A percentile compares a stretch with the other conserved stretches of the same genome.
These are phyloP conservation scores for Apiospora hydei DNA, from an alignment of 2,329 filamentous ascomycete species.

Conservation along the genomic window DNA sequence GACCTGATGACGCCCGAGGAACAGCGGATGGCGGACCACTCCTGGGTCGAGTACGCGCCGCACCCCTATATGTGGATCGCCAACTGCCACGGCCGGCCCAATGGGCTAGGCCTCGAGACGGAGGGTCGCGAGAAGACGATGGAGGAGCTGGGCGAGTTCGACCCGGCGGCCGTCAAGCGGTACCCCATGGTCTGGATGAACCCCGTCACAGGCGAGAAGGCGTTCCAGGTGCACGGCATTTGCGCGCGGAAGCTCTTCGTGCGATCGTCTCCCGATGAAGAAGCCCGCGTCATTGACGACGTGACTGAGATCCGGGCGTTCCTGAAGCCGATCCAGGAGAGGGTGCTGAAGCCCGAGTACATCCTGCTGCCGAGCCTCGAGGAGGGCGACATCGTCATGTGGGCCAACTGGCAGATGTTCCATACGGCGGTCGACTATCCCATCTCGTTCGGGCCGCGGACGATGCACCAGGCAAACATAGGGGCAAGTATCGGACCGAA, in stretches of 20 bases:
- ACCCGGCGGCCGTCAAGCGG: conserved; percentile 45
- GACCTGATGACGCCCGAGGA: conserved; percentile 51
- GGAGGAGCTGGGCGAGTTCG: conserved; percentile 46
- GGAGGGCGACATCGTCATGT: conserved; percentile 53
- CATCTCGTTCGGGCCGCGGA: conserved; percentile 45
- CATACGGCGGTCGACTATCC: conserved; percentile 54
- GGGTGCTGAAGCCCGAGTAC: conserved; percentile 51
- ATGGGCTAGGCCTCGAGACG: conserved; percentile 48
- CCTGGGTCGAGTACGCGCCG: conserved; percentile 55
- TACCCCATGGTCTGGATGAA: conserved; percentile 58
- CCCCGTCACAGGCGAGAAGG: conserved; percentile 49
- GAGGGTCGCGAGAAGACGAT: conserved; percentile 48
- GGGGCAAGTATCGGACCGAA: conserved; percentile 38
- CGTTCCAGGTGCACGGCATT: conserved; percentile 53
- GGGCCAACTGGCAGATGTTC: conserved; percentile 52
- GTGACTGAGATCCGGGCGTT: conserved; percentile 46
- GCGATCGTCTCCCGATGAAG: conserved; percentile 42
- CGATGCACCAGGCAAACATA: conserved; percentile 56
- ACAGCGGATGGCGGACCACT: conserved; percentile 48
- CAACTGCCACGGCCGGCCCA: conserved; percentile 48
- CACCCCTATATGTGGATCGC: conserved; percentile 54
- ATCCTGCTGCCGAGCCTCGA: conserved; percentile 48
- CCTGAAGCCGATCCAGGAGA: conserved; percentile 46
- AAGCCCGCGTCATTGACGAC: conserved; percentile 46
- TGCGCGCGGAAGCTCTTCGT: conserved; percentile 48